These are phyloP conservation scores for Fusarium nanum DNA, from an alignment of 2,329 filamentous ascomycete species.

Conservation along the genomic window DNA sequence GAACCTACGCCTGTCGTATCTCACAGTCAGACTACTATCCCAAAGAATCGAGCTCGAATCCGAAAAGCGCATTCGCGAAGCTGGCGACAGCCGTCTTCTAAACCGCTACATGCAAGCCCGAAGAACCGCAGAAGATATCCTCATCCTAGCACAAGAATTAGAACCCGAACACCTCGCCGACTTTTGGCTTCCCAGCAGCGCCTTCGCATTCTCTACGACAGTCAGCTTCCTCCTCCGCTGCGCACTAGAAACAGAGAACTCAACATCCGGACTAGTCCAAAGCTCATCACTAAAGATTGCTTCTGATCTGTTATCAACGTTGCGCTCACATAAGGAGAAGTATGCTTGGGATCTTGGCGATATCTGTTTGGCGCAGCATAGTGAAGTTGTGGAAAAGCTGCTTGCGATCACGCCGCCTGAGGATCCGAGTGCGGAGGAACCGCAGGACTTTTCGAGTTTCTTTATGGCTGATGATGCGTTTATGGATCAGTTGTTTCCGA, in stretches of 20 bases:
- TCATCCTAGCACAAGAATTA: conserved; percentile 60
- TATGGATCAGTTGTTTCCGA: conserved; percentile 52
- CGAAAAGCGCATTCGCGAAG: conserved; percentile 46
- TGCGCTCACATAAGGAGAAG: conserved; percentile 55
- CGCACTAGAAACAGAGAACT: conserved; percentile 58
- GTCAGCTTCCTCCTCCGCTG: conserved; percentile 63
- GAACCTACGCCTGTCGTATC: conserved; percentile 64
- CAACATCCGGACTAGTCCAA: conserved; percentile 50
- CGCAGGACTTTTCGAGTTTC: conserved; percentile 45
- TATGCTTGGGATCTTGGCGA: conserved; percentile 63
- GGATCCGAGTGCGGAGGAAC: conserved; percentile 29
- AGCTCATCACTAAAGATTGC: conserved; percentile 58
- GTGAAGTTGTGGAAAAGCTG: conserved; percentile 60
- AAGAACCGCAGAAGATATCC: conserved; percentile 61
- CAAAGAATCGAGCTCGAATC: conserved; percentile 60
- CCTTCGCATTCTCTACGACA: conserved; percentile 62
- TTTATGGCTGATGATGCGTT: conserved; percentile 50
- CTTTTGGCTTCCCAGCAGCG: conserved; percentile 62
- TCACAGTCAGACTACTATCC: conserved; percentile 60
- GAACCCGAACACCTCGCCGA: conserved; percentile 56
- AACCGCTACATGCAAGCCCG: conserved; percentile 56
- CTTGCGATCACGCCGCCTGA: conserved; percentile 46
- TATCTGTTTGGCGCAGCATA: conserved; percentile 61
- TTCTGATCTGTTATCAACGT: conserved; percentile 53
- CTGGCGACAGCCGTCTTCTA: conserved; percentile 40